Evolutionary conservation across 441 rosid species (phyloP).

Genomic region (Breynia disticha): DNA sequence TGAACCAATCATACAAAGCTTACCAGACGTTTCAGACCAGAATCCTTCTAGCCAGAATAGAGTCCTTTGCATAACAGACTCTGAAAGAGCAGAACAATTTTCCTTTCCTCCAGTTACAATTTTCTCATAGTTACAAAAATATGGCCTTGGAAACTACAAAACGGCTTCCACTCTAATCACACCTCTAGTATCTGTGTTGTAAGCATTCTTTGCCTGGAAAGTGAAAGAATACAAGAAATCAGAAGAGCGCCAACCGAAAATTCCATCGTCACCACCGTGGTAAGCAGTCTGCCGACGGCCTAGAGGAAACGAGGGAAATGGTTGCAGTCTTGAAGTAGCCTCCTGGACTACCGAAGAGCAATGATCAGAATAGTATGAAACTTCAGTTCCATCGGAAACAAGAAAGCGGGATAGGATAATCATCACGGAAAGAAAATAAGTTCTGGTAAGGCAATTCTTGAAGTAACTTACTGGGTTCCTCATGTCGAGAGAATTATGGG

Average conservation of each 20-base stretch:
- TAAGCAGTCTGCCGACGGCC: no score
- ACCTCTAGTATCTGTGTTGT: slow-evolving; percentile 2
- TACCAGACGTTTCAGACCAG: slow-evolving; percentile 30
- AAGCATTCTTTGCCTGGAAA: slow-evolving; percentile 6
- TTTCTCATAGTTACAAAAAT: background rate
- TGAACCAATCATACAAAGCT: slow-evolving; percentile 29
- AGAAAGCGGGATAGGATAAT: no score
- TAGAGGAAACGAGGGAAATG: no score
- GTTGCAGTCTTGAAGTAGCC: no score
- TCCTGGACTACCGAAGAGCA: no score
- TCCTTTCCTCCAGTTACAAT: background rate
- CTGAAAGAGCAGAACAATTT: background rate
- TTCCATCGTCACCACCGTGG: slow-evolving; percentile 10
- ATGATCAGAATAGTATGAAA: no score
- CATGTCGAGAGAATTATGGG: no score
- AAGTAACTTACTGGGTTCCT: no score
- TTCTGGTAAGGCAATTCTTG: no score
- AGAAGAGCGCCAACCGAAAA: slow-evolving; percentile 11
- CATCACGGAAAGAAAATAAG: no score
- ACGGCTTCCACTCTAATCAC: slow-evolving; percentile 22
- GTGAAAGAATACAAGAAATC: slow-evolving; percentile 11
- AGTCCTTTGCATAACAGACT: background rate
- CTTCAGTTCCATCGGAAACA: no score
- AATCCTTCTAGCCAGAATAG: slow-evolving; percentile 24
- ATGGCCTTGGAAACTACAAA: slow-evolving; percentile 8